These are phyloP conservation scores for Nannochloropsis gaditana DNA, from an alignment of 108 stramenopile genomes.

Conservation along the genomic window DNA sequence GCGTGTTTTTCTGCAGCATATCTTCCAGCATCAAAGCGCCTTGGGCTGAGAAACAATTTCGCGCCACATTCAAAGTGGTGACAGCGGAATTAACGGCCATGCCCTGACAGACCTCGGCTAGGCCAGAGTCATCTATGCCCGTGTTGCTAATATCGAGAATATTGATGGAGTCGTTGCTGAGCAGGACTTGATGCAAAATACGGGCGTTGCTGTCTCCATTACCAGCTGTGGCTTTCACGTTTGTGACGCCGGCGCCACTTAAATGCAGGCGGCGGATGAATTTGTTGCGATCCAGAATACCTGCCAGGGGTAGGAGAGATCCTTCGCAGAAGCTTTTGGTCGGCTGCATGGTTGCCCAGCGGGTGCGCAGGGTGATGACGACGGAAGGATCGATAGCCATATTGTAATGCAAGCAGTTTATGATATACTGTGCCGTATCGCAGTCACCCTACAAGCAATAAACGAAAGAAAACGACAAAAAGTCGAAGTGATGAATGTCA, in stretches of 20 bases:
- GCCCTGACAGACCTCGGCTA: constrained; percentile 4
- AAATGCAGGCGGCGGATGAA: constrained; percentile 40
- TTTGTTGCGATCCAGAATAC: constrained; percentile 50
- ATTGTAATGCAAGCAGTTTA: constrained; percentile 25
- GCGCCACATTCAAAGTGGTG: not conserved
- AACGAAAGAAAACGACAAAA: not conserved
- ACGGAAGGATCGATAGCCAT: constrained; percentile 51
- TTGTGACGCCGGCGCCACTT: constrained; percentile 34
- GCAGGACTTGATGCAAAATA: constrained; percentile 39
- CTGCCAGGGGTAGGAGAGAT: constrained; percentile 53
- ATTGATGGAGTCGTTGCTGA: constrained; percentile 36
- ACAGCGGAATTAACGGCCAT: not conserved
- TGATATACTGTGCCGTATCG: not conserved
- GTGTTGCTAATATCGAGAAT: constrained; percentile 48
- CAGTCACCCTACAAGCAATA: not conserved
- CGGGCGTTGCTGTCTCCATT: constrained; percentile 56
- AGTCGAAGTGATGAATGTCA: no score
- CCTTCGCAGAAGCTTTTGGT: constrained; percentile 49
- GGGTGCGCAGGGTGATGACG: constrained; percentile 51
- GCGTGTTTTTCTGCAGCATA: constrained; percentile 34
- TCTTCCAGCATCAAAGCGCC: constrained; percentile 40
- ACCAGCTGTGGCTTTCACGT: constrained; percentile 33
- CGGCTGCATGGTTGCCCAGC: constrained; percentile 54
- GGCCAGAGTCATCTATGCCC: constrained; percentile 34
- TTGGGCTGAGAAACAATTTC: not conserved